Evolutionary conservation across 495 filamentous ascomycete genomes (phyloP).

Genomic region (Podospora tetraspora): DNA sequence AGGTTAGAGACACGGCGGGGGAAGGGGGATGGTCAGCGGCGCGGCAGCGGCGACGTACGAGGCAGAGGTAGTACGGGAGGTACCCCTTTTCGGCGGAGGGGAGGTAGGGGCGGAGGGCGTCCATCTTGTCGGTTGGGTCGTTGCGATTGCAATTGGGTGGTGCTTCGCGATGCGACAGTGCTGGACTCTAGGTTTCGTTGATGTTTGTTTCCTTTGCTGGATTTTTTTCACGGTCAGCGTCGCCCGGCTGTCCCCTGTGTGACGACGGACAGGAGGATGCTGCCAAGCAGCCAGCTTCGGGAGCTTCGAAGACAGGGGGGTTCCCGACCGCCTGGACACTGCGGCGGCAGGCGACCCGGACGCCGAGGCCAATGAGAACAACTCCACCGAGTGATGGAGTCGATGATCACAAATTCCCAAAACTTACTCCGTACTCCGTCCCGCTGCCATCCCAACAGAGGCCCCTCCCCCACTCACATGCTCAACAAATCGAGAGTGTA

Average conservation of each 20-base stretch:
- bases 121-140: slow-evolving; percentile 26
- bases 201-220: background rate
- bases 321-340: background rate
- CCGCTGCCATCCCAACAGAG: background rate
- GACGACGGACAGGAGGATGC: background rate
- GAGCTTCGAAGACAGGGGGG: background rate
- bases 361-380: background rate
- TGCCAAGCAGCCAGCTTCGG: background rate
- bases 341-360: background rate
- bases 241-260: background rate
- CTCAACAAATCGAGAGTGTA: background rate
- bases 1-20: background rate
- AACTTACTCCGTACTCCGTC: slow-evolving; percentile 7
- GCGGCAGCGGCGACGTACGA: slow-evolving; percentile 31
- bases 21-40: background rate
- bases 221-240: background rate
- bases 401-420: background rate
- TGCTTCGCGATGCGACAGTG: background rate
- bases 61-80: slow-evolving; percentile 44
- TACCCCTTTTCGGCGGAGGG: slow-evolving; percentile 41
- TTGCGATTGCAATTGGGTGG: background rate
- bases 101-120: slow-evolving; percentile 33
- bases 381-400: background rate
- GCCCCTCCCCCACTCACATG: slow-evolving; percentile 2
- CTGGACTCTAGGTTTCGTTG: background rate